These are phyloP conservation scores for Endotrypanum monterogeii DNA, from an alignment of 208 protist species.

Conservation along the genomic window DNA sequence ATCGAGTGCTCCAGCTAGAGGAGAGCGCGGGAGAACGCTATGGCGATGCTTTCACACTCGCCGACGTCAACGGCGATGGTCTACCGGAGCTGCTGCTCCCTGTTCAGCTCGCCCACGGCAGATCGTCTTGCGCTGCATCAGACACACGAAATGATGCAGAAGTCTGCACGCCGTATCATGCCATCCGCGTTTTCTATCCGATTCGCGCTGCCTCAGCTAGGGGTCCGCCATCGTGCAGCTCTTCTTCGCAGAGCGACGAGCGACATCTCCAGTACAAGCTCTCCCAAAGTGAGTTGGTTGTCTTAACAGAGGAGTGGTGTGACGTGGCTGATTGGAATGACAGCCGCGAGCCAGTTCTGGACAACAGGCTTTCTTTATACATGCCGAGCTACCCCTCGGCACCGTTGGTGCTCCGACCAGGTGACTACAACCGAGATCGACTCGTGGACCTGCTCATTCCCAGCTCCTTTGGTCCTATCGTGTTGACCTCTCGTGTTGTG, in stretches of 20 bases:
- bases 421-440: constrained; percentile 69
- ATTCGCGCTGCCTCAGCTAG: constrained; percentile 5
- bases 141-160: constrained; percentile 10
- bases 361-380: constrained; percentile 12
- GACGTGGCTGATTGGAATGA: constrained; percentile 8
- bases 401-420: constrained; percentile 53
- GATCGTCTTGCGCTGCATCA: constrained; percentile 6
- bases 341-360: background rate
- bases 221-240: constrained; percentile 10
- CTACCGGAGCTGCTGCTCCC: constrained; percentile 53
- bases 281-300: constrained; percentile 16
- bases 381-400: constrained; percentile 27
- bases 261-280: constrained; percentile 22
- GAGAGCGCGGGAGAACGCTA: constrained; percentile 11
- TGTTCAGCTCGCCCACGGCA: constrained; percentile 25
- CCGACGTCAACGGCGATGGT: constrained; percentile 62
- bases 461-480: constrained; percentile 59
- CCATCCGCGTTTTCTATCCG: constrained; percentile 26
- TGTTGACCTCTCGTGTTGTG: constrained; percentile 35
- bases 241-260: background rate
- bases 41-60: constrained; percentile 38
- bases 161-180: constrained; percentile 20
- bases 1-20: constrained; percentile 13
- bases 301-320: constrained; percentile 21
- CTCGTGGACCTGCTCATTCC: constrained; percentile 59